Percentiles rank a stretch among this genome's conserved stretches.
These are phyloP conservation scores for Fraxinus floribunda DNA, from an alignment of 305 asterid species.

Conservation along the genomic window DNA sequence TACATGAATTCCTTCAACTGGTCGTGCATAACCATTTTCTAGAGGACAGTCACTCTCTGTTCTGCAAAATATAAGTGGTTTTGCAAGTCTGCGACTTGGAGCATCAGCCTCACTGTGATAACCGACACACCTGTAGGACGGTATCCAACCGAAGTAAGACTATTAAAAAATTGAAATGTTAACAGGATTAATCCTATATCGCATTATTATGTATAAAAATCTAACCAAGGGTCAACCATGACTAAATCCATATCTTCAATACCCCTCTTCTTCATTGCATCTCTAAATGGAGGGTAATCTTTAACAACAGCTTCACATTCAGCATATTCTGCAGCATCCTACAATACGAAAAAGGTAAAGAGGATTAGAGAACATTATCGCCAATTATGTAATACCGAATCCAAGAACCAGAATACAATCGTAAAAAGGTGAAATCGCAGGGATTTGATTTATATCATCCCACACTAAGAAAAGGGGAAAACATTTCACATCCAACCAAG, in stretches of 20 bases:
- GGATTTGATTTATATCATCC: neutral
- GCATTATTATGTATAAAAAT: slow-evolving; percentile 17
- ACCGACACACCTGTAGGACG: slow-evolving; percentile 83
- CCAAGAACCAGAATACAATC: neutral
- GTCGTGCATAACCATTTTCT: slow-evolving; percentile 98
- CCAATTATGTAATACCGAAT: neutral
- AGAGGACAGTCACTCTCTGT: slow-evolving; percentile 94
- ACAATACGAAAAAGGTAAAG: slow-evolving; percentile 14
- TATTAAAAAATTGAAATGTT: slow-evolving; percentile 6
- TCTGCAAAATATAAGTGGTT: slow-evolving; percentile 91
- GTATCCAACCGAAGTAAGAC: slow-evolving; percentile 20
- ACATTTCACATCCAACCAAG: neutral
- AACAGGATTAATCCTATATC: slow-evolving; percentile 1
- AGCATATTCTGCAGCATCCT: slow-evolving; percentile 98
- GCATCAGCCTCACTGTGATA: slow-evolving; percentile 90
- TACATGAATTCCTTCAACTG: slow-evolving; percentile 93
- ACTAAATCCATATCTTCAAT: slow-evolving; percentile 98
- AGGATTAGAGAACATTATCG: slow-evolving; percentile 7
- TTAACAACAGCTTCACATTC: slow-evolving; percentile 96
- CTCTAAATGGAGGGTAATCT: slow-evolving; percentile 81
- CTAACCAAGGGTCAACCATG: slow-evolving; percentile 99
- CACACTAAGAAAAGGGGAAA: neutral
- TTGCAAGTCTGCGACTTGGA: slow-evolving; percentile 93
- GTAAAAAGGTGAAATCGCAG: neutral
- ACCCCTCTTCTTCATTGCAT: slow-evolving; percentile 98